Evolutionary conservation across 257 asterid genomes (phyloP).

Genomic region (Solanum rostratum): DNA sequence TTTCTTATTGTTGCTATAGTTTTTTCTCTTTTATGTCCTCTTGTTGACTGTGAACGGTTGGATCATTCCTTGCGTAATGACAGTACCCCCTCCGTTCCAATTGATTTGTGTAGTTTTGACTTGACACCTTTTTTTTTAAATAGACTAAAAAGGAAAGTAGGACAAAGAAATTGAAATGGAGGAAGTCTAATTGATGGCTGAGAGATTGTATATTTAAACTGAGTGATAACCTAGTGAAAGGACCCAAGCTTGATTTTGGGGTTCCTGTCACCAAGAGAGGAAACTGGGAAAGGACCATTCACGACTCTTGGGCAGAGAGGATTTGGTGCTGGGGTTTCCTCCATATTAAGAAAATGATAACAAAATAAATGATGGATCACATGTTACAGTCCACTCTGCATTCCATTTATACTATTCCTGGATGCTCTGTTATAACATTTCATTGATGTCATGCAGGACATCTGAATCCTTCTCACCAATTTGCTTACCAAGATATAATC

Average conservation of each 20-base stretch:
- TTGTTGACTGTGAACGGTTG: not conserved
- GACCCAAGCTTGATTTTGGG: not conserved
- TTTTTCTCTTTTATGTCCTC: not conserved
- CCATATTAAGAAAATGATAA: not conserved
- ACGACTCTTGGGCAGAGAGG: not conserved
- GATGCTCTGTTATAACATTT: not conserved
- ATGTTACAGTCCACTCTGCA: not conserved
- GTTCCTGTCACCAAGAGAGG: not conserved
- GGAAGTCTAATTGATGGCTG: not conserved
- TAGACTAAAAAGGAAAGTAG: not conserved
- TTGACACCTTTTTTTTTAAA: not conserved
- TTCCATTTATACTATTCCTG: not conserved
- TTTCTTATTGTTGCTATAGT: not conserved
- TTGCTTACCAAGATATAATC: constrained; percentile 94
- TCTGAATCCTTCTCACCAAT: constrained; percentile 98
- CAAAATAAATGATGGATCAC: not conserved
- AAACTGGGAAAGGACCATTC: not conserved
- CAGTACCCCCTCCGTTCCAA: not conserved
- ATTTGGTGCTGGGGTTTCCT: not conserved
- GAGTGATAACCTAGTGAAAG: not conserved
- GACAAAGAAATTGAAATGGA: not conserved
- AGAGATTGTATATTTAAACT: not conserved
- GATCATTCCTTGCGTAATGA: not conserved
- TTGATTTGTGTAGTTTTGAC: not conserved
- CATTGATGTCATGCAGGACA: constrained; percentile 53